Evolutionary conservation across 495 filamentous ascomycete genomes (phyloP), one percentile per base, ranked within the genome.

Genomic region (Aspergillus hancockii): DNA sequence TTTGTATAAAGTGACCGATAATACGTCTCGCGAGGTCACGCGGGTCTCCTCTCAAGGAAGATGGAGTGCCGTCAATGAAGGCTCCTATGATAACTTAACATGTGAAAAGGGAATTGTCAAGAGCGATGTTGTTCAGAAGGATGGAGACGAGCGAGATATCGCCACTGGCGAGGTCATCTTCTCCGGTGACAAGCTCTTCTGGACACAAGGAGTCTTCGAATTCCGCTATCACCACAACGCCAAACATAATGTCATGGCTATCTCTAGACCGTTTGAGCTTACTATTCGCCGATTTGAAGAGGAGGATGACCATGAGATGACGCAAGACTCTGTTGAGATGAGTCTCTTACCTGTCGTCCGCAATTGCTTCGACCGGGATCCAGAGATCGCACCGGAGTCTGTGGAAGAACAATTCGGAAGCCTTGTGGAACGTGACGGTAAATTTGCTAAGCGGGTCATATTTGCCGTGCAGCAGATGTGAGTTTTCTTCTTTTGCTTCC

Each of bases 171-270:
- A 98, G 70, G 85, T 98, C 74, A 71, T 90, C 38, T 97, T 98
- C 64, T 81, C 85, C 16, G 93, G 93, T 40, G 92, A 97, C 80
- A 98, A 98, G 77, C 81, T 94, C 14, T 98, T 91, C 85, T 98
- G 94, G 94, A 94, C 88, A 1, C 89, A 93, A 41, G 94, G 94
- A 50, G 89, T 92, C 40, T 98, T 95, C 68, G 94, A 98, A 67
- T 93, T 98, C 75, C 87, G 94, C 10, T 97, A 97, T 75, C 94
- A 98, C 79, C 94, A 98, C 75, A 88, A 90, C 63, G 91, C 91
- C 57, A 89, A 90, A 66, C 91, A 98, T 72, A 90, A 90, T 64
- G 93, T 98, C 68, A 97, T 98, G 95, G 88, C 92, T 19, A 91
- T 98, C 63, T 96, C 92, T 16, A 81, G 89, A 66, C 92, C 94